Evolutionary conservation across 805 yeast genomes (phyloP).

Genomic region (Suhomyces sp.): DNA sequence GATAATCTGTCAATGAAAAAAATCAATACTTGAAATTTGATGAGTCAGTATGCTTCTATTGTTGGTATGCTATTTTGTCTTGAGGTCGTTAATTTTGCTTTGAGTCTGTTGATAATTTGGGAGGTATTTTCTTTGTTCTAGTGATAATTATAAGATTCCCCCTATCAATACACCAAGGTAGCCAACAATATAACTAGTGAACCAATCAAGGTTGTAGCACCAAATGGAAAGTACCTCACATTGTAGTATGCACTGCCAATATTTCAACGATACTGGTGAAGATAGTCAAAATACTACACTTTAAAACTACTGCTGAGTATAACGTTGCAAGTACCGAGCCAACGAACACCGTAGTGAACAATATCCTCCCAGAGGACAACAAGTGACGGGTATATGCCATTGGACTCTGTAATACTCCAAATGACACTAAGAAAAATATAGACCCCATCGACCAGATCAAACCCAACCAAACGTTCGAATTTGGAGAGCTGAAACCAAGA

Average conservation of each 20-base stretch:
- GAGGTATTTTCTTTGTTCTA: too few relatives aligned
- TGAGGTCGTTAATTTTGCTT: too few relatives aligned
- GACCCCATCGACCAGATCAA: conserved; percentile 90
- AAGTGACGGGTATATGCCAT: conserved; percentile 74
- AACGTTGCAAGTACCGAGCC: conserved; percentile 77
- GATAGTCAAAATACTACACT: conserved; percentile 73
- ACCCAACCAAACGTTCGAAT: conserved; percentile 77
- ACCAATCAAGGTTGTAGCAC: conserved; percentile 70
- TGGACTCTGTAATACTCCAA: conserved; percentile 93
- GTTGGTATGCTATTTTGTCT: too few relatives aligned
- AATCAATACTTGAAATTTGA: too few relatives aligned
- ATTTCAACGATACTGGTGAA: conserved; percentile 74
- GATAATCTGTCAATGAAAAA: too few relatives aligned
- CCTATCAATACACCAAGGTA: conserved; percentile 50
- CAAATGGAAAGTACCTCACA: conserved; percentile 93
- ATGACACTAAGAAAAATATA: conserved; percentile 78
- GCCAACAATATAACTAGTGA: conserved; percentile 44
- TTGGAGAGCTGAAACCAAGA: conserved; percentile 74
- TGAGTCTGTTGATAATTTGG: too few relatives aligned
- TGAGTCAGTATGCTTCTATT: too few relatives aligned
- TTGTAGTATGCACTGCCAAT: conserved; percentile 86
- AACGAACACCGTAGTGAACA: conserved; percentile 79
- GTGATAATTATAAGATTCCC: conserved; percentile 24
- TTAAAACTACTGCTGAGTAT: conserved; percentile 66
- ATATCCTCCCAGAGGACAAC: conserved; percentile 69